Evolutionary conservation across 495 filamentous ascomycete genomes (phyloP).

Genomic region (Talaromyces trachyspermus): DNA sequence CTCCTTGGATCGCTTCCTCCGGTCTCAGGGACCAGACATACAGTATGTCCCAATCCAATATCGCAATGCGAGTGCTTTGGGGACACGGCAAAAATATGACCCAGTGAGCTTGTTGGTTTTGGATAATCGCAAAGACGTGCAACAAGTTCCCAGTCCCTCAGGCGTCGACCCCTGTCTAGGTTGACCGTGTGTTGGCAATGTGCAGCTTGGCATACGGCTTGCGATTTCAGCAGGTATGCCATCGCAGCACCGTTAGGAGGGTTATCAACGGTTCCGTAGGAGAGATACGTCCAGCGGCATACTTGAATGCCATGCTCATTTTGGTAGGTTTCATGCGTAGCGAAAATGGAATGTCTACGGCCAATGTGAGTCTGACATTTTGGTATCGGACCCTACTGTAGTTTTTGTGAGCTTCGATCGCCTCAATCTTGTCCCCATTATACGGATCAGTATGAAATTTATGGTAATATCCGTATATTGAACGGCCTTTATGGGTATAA

Average conservation of each 20-base stretch:
- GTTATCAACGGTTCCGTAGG: constrained; percentile 34
- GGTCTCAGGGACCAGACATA: constrained; percentile 41
- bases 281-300: constrained; percentile 37
- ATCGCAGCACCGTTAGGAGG: constrained; percentile 33
- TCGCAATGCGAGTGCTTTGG: constrained; percentile 33
- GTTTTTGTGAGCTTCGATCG: constrained; percentile 21
- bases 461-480: constrained; percentile 20
- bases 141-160: constrained; percentile 19
- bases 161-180: constrained; percentile 34
- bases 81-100: constrained; percentile 37
- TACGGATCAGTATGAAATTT: not conserved
- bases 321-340: constrained; percentile 20
- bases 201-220: constrained; percentile 14
- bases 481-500: constrained; percentile 21
- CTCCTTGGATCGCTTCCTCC: constrained; percentile 21
- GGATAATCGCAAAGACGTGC: constrained; percentile 36
- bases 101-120: constrained; percentile 28
- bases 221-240: constrained; percentile 32
- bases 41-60: constrained; percentile 39
- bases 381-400: constrained; percentile 22
- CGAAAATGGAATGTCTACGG: constrained; percentile 38
- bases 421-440: not conserved
- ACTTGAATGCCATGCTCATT: constrained; percentile 3
- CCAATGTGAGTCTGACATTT: constrained; percentile 24
- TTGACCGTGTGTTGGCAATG: constrained; percentile 33